Percentiles rank a stretch among this genome's conserved stretches.
phyloP scores from a whole-genome alignment of 306 rosid species.

The Spatholobus suberectus region DNA sequence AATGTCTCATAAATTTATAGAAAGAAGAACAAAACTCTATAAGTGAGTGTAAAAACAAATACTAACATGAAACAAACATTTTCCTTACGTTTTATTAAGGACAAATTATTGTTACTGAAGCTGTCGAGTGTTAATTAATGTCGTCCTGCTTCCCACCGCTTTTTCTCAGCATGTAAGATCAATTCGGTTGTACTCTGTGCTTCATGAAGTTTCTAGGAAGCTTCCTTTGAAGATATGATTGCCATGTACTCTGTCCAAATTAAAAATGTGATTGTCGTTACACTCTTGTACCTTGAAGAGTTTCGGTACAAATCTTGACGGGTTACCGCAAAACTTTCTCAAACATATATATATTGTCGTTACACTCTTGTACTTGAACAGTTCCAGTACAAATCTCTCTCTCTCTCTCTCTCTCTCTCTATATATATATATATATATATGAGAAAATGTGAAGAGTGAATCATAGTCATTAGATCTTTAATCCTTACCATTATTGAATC shows the following conservation, averaged over 20 bases:
- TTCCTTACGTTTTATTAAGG: background rate
- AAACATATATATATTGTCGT: no score
- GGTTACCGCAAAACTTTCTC: slow-evolving; percentile 7
- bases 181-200: background rate
- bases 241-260: background rate
- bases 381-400: no score
- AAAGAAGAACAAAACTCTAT: no score
- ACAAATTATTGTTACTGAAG: background rate
- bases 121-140: background rate
- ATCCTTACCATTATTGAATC: no score
- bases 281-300: background rate
- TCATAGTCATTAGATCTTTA: no score
- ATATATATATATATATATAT: no score
- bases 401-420: no score
- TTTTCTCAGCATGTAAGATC: background rate
- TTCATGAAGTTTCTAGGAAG: slow-evolving; percentile 30
- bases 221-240: slow-evolving; percentile 3
- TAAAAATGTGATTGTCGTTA: background rate
- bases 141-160: background rate
- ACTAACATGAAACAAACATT: no score
- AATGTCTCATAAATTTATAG: no score
- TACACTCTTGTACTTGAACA: no score
- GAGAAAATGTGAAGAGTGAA: no score
- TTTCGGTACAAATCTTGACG: background rate
- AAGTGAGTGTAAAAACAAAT: no score